Evolutionary conservation across 2,329 filamentous ascomycete species (phyloP).

Genomic region (Atkinsonella texensis): DNA sequence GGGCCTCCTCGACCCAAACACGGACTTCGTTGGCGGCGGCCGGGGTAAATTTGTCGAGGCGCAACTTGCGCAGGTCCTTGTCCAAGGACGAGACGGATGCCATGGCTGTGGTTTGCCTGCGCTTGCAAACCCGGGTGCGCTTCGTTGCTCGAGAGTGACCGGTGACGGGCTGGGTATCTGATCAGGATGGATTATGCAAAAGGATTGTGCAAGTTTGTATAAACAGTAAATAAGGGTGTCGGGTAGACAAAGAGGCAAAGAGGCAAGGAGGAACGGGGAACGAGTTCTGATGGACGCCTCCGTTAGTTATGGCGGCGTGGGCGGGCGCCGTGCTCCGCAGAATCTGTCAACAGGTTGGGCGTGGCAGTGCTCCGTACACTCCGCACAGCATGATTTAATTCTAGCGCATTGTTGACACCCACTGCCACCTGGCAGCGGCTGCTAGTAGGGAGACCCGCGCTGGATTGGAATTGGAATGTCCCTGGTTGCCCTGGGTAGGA

Average conservation of each 20-base stretch:
- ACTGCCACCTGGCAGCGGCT: background rate
- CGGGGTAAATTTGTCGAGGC: slow-evolving; percentile 85
- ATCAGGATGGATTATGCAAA: background rate
- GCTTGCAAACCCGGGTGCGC: background rate
- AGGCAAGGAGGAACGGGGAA: too few relatives aligned
- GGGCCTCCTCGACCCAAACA: slow-evolving; percentile 70
- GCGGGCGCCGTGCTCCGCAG: too few relatives aligned
- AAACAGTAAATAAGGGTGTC: too few relatives aligned
- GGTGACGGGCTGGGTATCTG: background rate
- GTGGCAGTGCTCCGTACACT: too few relatives aligned
- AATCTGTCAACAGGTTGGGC: too few relatives aligned
- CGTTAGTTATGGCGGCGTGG: too few relatives aligned
- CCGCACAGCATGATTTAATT: too few relatives aligned
- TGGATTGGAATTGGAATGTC: background rate
- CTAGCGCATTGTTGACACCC: background rate
- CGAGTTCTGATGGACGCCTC: too few relatives aligned
- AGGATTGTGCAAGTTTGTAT: background rate
- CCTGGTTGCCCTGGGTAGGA: background rate
- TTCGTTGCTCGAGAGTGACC: background rate
- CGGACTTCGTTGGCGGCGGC: slow-evolving; percentile 77
- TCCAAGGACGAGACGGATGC: slow-evolving; percentile 89
- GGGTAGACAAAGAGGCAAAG: too few relatives aligned
- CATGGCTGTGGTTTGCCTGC: slow-evolving; percentile 41
- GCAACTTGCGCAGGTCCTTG: slow-evolving; percentile 88
- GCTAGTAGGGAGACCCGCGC: background rate